These are phyloP conservation scores for Fusarium camptoceras DNA, from an alignment of 2,329 filamentous ascomycete species.

Conservation along the genomic window DNA sequence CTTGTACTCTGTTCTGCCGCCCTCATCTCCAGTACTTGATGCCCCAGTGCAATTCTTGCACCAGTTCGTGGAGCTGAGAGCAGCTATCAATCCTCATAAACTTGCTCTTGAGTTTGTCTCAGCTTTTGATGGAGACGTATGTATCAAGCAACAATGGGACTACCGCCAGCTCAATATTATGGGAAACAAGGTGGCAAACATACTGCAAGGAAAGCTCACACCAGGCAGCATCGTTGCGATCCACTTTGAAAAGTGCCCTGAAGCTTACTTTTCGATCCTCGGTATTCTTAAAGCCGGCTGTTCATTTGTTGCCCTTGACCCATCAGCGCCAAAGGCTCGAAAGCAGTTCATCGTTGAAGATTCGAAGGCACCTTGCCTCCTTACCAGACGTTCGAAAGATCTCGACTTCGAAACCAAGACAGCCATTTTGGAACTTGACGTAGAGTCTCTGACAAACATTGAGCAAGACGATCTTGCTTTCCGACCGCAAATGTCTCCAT, in stretches of 20 bases:
- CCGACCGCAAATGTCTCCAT: conserved; percentile 46
- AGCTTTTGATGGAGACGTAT: conserved; percentile 59
- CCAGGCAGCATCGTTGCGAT: conserved; percentile 76
- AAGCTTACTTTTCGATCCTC: conserved; percentile 84
- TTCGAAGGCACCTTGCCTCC: conserved; percentile 71
- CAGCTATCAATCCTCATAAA: conserved; percentile 65
- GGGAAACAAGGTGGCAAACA: conserved; percentile 77
- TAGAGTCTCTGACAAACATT: conserved; percentile 46
- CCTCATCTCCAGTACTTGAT: conserved; percentile 67
- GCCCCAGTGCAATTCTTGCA: conserved; percentile 75
- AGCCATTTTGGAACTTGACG: conserved; percentile 51
- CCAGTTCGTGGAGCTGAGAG: conserved; percentile 78
- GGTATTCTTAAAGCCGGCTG: conserved; percentile 86
- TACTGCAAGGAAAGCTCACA: conserved; percentile 64
- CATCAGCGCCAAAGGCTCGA: conserved; percentile 76
- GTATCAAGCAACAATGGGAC: conserved; percentile 72
- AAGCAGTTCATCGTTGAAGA: conserved; percentile 83
- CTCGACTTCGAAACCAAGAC: conserved; percentile 52
- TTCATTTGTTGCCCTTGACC: conserved; percentile 84
- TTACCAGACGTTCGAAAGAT: conserved; percentile 60
- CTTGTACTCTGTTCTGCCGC: conserved; percentile 74
- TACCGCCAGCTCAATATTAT: conserved; percentile 78
- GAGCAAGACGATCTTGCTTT: conserved; percentile 27
- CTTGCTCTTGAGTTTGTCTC: conserved; percentile 81
- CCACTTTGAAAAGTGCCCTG: conserved; percentile 86